These are phyloP conservation scores for Agroathelia rolfsii DNA, from an alignment of 1,284 basidiomycete genomes.

Conservation along the genomic window DNA sequence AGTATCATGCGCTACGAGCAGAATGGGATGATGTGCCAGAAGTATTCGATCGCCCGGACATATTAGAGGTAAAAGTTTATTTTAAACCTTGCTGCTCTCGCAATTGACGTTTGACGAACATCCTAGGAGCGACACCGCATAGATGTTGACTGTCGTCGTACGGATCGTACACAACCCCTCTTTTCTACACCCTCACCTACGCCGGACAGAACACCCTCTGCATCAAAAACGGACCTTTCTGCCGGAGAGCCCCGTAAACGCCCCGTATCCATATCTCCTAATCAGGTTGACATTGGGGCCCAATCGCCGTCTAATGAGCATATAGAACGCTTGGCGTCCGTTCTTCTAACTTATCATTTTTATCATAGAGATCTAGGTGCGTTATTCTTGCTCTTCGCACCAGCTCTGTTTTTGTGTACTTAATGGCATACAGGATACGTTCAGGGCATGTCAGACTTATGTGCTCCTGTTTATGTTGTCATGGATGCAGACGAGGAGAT, in stretches of 20 bases:
- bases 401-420: slow-evolving; percentile 6
- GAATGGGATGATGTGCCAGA: slow-evolving; percentile 79
- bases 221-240: slow-evolving; percentile 20
- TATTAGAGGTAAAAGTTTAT: slow-evolving; percentile 49
- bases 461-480: slow-evolving; percentile 88
- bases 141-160: slow-evolving; percentile 93
- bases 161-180: slow-evolving; percentile 86
- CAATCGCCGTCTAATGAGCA: slow-evolving; percentile 83
- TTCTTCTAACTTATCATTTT: slow-evolving; percentile 90
- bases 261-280: slow-evolving; percentile 63
- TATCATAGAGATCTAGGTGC: slow-evolving; percentile 81
- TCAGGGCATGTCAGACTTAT: slow-evolving; percentile 96
- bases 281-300: slow-evolving; percentile 62
- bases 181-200: slow-evolving; percentile 48
- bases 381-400: slow-evolving; percentile 22
- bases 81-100: slow-evolving; percentile 4
- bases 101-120: background rate
- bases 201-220: slow-evolving; percentile 18
- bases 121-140: slow-evolving; percentile 74
- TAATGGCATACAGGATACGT: slow-evolving; percentile 58
- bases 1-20: slow-evolving; percentile 61
- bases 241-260: slow-evolving; percentile 40
- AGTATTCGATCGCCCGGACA: slow-evolving; percentile 66
- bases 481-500: slow-evolving; percentile 82
- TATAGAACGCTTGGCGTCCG: slow-evolving; percentile 66